A percentile compares a stretch with the other conserved stretches of the same genome.
Evolutionary conservation across 805 yeast genomes (phyloP).

Genomic region (Wickerhamomyces chambardii): DNA sequence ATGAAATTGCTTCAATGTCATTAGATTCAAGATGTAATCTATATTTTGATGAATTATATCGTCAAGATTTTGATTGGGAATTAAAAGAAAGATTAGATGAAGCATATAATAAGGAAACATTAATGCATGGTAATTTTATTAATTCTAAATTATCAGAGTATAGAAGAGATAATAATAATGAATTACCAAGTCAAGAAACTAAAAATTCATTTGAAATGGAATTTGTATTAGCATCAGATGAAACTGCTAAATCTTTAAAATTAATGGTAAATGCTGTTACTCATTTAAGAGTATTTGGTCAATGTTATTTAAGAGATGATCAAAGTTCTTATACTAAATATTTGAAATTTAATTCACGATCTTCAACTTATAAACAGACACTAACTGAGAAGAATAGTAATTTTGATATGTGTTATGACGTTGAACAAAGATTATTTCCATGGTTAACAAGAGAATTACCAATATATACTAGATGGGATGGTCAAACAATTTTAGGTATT

Average conservation of each 20-base stretch:
- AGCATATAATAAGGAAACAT: conserved; percentile 14
- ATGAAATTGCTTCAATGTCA: not conserved
- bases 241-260: conserved; percentile 5
- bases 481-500: conserved; percentile 17
- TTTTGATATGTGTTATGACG: conserved; percentile 9
- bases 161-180: conserved; percentile 2
- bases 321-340: not conserved
- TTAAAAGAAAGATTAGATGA: conserved; percentile 11
- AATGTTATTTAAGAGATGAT: conserved; percentile 11
- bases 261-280: conserved; percentile 12
- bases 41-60: conserved; percentile 8
- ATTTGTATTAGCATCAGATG: conserved; percentile 2
- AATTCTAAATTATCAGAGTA: conserved; percentile 6
- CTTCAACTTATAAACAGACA: conserved; percentile 1
- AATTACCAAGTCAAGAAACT: conserved; percentile 2
- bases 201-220: conserved; percentile 5
- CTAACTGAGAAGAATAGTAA: not conserved
- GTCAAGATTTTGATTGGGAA: conserved; percentile 8
- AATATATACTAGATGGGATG: conserved; percentile 26
- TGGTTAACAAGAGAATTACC: conserved; percentile 25
- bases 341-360: conserved; percentile 5
- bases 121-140: conserved; percentile 9
- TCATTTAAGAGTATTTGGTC: conserved; percentile 12
- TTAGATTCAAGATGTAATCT: conserved; percentile 9
- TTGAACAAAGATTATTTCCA: conserved; percentile 26